phyloP scores from a whole-genome alignment of 2,329 filamentous ascomycete species.

The Keithomyces neogunnii region DNA sequence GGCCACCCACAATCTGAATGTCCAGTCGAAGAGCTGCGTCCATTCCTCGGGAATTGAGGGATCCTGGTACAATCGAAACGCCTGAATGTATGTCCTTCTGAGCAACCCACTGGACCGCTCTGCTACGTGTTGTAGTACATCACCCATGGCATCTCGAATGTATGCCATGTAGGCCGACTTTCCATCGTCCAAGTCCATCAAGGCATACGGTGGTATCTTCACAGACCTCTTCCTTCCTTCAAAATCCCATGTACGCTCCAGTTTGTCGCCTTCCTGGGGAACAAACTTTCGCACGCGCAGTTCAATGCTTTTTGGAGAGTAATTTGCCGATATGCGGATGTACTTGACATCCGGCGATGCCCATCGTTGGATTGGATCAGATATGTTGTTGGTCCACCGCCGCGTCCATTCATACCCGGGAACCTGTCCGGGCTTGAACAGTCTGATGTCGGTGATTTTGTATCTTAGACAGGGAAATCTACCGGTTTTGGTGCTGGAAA shows the following conservation, averaged over 20 bases:
- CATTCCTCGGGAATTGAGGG: slow-evolving; percentile 28
- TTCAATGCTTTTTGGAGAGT: slow-evolving; percentile 37
- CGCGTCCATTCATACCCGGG: slow-evolving; percentile 51
- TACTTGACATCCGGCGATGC: slow-evolving; percentile 39
- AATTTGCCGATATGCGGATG: slow-evolving; percentile 46
- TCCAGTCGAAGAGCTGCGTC: slow-evolving; percentile 36
- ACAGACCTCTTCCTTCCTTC: slow-evolving; percentile 39
- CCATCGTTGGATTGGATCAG: slow-evolving; percentile 49
- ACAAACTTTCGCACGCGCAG: slow-evolving; percentile 46
- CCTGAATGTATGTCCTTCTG: slow-evolving; percentile 39
- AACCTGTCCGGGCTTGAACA: slow-evolving; percentile 52
- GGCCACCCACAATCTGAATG: slow-evolving; percentile 50
- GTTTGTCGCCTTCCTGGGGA: slow-evolving; percentile 45
- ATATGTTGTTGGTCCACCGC: slow-evolving; percentile 47
- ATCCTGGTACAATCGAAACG: slow-evolving; percentile 28
- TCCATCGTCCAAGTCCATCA: slow-evolving; percentile 45
- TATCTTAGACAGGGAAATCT: slow-evolving; percentile 51
- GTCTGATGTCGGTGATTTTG: slow-evolving; percentile 49
- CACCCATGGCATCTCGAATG: slow-evolving; percentile 37
- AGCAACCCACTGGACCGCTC: slow-evolving; percentile 30
- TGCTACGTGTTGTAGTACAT: slow-evolving; percentile 36
- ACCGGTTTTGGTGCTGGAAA: slow-evolving; percentile 40
- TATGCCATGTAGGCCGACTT: slow-evolving; percentile 39
- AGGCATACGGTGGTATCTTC: slow-evolving; percentile 44
- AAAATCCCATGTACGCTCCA: slow-evolving; percentile 45